phyloP scores from a whole-genome alignment of 2,329 filamentous ascomycete species.

The Curvularia spicifera region DNA sequence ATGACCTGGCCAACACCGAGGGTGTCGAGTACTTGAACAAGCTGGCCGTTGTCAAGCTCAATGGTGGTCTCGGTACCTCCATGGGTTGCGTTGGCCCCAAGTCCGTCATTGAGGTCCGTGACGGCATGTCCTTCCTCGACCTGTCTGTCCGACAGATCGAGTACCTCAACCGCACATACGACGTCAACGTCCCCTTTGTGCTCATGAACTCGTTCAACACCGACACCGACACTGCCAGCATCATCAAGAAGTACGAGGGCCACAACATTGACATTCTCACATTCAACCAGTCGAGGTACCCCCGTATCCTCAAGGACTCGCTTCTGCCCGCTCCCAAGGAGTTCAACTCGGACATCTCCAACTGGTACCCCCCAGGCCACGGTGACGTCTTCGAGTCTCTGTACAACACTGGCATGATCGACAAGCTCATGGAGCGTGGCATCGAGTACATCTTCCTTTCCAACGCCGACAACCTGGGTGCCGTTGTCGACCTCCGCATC shows the following conservation, averaged over 20 bases:
- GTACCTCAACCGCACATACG: slow-evolving; percentile 97
- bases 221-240: slow-evolving; percentile 94
- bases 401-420: slow-evolving; percentile 98
- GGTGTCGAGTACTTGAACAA: slow-evolving; percentile 96
- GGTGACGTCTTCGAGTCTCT: slow-evolving; percentile 99
- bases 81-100: slow-evolving; percentile 99
- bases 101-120: slow-evolving; percentile 98
- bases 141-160: slow-evolving; percentile 98
- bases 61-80: slow-evolving; percentile 97
- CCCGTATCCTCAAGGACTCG: slow-evolving; percentile 97
- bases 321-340: slow-evolving; percentile 93
- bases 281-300: slow-evolving; percentile 99
- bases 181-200: slow-evolving; percentile 95
- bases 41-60: slow-evolving; percentile 97
- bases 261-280: slow-evolving; percentile 99
- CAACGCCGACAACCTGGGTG: slow-evolving; percentile 98
- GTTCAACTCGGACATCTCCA: slow-evolving; percentile 83
- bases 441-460: slow-evolving; percentile 99
- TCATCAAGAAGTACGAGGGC: slow-evolving; percentile 99
- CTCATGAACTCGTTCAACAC: slow-evolving; percentile 99
- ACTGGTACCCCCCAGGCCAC: slow-evolving; percentile 99
- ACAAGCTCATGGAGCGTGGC: slow-evolving; percentile 92
- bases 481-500: slow-evolving; percentile 96
- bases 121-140: slow-evolving; percentile 99
- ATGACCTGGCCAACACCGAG: slow-evolving; percentile 85